phyloP scores from a whole-genome alignment of 1,284 basidiomycete genomes.

The Cutaneotrichosporon sp. region DNA sequence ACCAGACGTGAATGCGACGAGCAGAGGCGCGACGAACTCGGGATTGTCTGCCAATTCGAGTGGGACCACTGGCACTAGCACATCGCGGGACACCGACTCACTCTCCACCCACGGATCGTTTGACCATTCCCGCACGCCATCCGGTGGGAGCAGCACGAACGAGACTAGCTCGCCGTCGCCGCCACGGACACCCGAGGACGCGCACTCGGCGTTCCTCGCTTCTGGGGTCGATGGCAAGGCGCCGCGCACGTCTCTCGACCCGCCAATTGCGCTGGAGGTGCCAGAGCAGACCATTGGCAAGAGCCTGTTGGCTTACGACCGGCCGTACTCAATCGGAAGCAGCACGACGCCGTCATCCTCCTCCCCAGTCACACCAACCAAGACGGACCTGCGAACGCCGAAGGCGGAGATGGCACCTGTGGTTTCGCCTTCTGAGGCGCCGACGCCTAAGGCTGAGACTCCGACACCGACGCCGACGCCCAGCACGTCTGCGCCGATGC shows the following conservation, averaged over 20 bases:
- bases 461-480: slow-evolving; percentile 8
- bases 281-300: neutral
- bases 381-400: slow-evolving; percentile 13
- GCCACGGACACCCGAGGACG: slow-evolving; percentile 43
- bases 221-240: neutral
- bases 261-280: slow-evolving; percentile 10
- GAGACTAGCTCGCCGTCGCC: slow-evolving; percentile 48
- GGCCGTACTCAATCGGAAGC: neutral
- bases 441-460: slow-evolving; percentile 11
- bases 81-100: slow-evolving; percentile 15
- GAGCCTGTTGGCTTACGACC: slow-evolving; percentile 6
- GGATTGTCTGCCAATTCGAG: neutral
- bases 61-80: neutral
- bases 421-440: neutral
- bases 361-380: slow-evolving; percentile 9
- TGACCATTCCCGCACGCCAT: slow-evolving; percentile 48
- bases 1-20: neutral
- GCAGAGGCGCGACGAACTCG: neutral
- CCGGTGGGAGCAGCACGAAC: slow-evolving; percentile 43
- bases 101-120: slow-evolving; percentile 28
- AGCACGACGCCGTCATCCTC: slow-evolving; percentile 6
- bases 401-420: slow-evolving; percentile 2
- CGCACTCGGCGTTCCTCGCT: slow-evolving; percentile 19
- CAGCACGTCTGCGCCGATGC: slow-evolving; percentile 9
- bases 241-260: slow-evolving; percentile 12